Evolutionary conservation across 192 early-diverging fungal genomes (phyloP), one percentile per base, ranked within the genome.

Genomic region (Backusella westeae): DNA sequence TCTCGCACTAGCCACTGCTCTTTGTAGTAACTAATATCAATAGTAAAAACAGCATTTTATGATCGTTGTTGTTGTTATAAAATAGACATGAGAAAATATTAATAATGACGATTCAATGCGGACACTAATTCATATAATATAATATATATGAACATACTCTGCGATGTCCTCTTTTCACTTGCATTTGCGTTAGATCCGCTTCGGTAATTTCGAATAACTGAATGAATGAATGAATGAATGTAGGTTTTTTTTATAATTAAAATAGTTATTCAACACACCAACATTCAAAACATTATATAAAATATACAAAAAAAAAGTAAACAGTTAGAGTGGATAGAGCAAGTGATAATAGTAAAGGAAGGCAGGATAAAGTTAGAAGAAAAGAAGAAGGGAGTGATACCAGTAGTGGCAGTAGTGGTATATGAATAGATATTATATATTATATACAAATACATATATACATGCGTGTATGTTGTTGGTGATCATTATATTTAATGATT

Each of bases 121-220:
- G 19, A 19, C 17, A 49, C 19, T 49, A n/a, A 53, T 21, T 19
- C 1, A 59, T 23, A 59, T 56, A 9, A 26, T 23, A 29, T 44
- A 44, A 32, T 44, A 44, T 59, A 59, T 42, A 29, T 65, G 36
- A 72, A 78, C 74, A 68, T 80, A 84, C 80, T 75, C 83, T 75
- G 68, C 83, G 77, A 75, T 84, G 83, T 41, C 83, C 83, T 69
- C 83, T 67, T 75, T 84, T 84, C 15, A 82, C 83, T 42, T 75
- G 67, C 71, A 84, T 79, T 5, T 81, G 77, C 23, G 69, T 75
- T 66, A 84, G 59, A 73, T 84, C 83, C 4, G 46, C 15, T 73
- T 84, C 83, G 4, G 83, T 82, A 14, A 84, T 75, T 42, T 84
- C 83, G 34, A 80, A 71, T 59, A 84, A 52, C 83, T 84, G 67